Conservation (phyloP, 805 yeast species). For the Myxozyma geophila region DNA sequence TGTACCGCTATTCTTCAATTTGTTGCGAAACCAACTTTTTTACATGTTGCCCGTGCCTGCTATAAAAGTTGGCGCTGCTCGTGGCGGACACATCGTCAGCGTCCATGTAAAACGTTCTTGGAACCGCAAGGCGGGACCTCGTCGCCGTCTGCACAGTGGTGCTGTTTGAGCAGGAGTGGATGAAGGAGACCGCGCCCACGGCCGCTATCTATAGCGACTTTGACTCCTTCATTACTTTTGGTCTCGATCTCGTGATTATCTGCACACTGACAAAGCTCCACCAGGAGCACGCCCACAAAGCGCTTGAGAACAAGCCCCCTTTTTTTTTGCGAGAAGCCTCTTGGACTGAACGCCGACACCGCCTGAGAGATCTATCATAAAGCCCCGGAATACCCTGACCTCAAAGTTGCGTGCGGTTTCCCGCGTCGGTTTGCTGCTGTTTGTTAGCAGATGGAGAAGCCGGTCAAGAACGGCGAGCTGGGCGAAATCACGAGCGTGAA, state of each 20-base stretch:
- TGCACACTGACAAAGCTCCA: conserved; percentile 32
- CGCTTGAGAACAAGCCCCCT: conserved; percentile 28
- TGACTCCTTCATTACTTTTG: conserved; percentile 28
- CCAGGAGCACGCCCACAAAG: conserved; percentile 26
- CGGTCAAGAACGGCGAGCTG: conserved; percentile 31
- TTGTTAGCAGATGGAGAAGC: conserved; percentile 27
- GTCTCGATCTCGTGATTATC: conserved; percentile 30
- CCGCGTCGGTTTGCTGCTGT: conserved; percentile 24
- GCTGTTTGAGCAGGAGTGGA: conserved; percentile 22
- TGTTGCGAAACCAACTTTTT: background rate
- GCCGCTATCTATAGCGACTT: conserved; percentile 19
- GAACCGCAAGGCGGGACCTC: conserved; percentile 1
- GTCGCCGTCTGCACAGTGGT: conserved; percentile 27
- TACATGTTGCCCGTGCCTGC: background rate
- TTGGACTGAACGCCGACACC: conserved; percentile 21
- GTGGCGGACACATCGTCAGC: conserved; percentile 34
- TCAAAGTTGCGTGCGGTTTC: conserved; percentile 26
- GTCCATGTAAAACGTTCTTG: conserved; percentile 28
- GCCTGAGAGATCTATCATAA: conserved; percentile 32
- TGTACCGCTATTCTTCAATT: background rate
- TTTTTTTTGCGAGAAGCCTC: conserved; percentile 37
- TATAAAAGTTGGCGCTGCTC: conserved; percentile 25
- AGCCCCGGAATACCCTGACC: conserved; percentile 26
- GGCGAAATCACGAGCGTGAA: conserved; percentile 33
- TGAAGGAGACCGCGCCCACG: background rate